These are phyloP conservation scores for Kregervanrija fluxuum DNA, from an alignment of 805 yeast genomes.

Conservation along the genomic window DNA sequence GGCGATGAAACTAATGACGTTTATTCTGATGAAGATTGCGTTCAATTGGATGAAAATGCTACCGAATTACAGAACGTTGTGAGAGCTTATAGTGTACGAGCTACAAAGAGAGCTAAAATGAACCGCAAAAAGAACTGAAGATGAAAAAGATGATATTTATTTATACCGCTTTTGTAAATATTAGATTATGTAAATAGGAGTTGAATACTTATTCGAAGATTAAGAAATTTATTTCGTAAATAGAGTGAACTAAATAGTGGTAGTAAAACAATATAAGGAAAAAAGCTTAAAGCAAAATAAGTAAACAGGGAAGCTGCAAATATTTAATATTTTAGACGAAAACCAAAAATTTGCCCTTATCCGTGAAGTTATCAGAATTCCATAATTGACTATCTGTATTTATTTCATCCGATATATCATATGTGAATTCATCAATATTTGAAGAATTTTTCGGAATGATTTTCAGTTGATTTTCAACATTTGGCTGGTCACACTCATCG, in stretches of 20 bases:
- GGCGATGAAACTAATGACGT: conserved; percentile 7
- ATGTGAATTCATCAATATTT: conserved; percentile 18
- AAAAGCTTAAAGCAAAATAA: too few species aligned
- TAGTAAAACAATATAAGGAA: too few species aligned
- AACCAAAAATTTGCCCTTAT: conserved; percentile 29
- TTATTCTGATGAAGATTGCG: conserved; percentile 6
- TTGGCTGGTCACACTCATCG: conserved; percentile 23
- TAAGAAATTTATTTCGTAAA: too few species aligned
- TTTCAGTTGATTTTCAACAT: conserved; percentile 16
- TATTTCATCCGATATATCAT: conserved; percentile 15
- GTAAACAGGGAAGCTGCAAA: too few species aligned
- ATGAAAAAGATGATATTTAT: background rate
- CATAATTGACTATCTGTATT: conserved; percentile 19
- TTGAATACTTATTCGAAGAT: too few species aligned
- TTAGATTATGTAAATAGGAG: too few species aligned
- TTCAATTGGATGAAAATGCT: conserved; percentile 18
- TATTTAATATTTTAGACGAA: conserved; percentile 11
- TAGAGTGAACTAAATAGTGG: too few species aligned
- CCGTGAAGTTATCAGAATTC: conserved; percentile 21
- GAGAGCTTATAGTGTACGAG: conserved; percentile 30
- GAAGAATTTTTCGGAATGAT: conserved; percentile 23
- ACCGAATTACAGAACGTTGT: conserved; percentile 17
- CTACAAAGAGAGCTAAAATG: conserved; percentile 14
- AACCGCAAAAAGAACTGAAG: background rate
- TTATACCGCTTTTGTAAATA: too few species aligned